Evolutionary conservation across 1,139 yeast species (phyloP), one percentile per base, ranked within the genome.

Genomic region (Candida albicans): DNA sequence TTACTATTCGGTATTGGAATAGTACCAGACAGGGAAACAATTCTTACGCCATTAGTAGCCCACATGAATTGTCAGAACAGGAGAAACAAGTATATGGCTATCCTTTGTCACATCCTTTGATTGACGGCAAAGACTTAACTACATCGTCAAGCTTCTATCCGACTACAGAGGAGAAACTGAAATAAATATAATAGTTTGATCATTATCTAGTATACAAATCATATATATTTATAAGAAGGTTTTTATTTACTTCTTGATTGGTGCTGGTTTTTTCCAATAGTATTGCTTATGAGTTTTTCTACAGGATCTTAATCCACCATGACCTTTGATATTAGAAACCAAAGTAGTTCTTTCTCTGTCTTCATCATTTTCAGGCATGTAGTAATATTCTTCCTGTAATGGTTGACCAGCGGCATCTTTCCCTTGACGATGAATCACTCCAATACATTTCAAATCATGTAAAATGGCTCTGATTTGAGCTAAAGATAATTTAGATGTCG

Each of bases 321-420:
- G 85, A 32, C 96, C 96, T 56, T 88, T 89, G 45, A 88, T 71
- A 44, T 87, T 82, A 42, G 81, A 79, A 8, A 90, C 96, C 56
- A 90, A 67, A 41, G 65, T 65, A 30, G 81, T 82, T 60, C 99
- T 81, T 44, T 81, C 82, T 28, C 60, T 57, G 59, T 91, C 96
- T 30, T 67, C 64, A 62, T 93, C 99, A 42, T 82, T 77, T 55
- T 89, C 97, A 3, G 91, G 84, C 50, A 86, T 82, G 57, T 93
- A 93, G 62, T 89, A 93, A 59, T 88, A 93, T 62, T 93, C 97
- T 58, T 89, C 96, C 53, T 91, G 97, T 51, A 93, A 72, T 4
- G 89, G 89, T 62, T 89, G 88, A 11, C 98, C 98, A 2, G 97
- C 96, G 4, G 98, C 97, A 65, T 93, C 98, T 62, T 89, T 91